These are phyloP conservation scores for Dioscorea dumetorum DNA, from an alignment of 106 monocot species.

Conservation along the genomic window DNA sequence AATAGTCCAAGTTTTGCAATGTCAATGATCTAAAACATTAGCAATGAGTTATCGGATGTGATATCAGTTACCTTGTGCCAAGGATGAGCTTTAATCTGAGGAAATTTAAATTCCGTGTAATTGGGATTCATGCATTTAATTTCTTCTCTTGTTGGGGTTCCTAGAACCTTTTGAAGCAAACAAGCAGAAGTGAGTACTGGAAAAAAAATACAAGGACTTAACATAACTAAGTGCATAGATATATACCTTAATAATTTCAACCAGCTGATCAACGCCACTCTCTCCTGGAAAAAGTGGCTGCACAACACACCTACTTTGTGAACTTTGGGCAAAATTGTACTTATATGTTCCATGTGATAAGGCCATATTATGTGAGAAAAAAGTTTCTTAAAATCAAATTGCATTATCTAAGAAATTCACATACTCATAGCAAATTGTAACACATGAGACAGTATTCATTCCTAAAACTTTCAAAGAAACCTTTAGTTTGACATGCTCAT, in stretches of 20 bases:
- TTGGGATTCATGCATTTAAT: constrained; percentile 55
- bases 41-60: too few relatives aligned
- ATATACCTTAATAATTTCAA: constrained; percentile 58
- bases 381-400: too few relatives aligned
- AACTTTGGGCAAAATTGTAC: not conserved
- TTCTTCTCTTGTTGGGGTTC: constrained; percentile 49
- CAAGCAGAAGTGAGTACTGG: not conserved
- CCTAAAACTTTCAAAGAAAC: too few relatives aligned
- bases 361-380: too few relatives aligned
- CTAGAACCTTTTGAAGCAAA: constrained; percentile 28
- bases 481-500: too few relatives aligned
- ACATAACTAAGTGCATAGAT: not conserved
- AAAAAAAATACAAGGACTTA: not conserved
- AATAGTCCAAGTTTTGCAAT: not conserved
- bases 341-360: too few relatives aligned
- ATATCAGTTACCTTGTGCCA: constrained; percentile 25
- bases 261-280: constrained; percentile 51
- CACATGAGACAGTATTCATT: too few relatives aligned
- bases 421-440: too few relatives aligned
- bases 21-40: not conserved
- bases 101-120: constrained; percentile 49
- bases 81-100: constrained; percentile 41
- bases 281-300: constrained; percentile 79
- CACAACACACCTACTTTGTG: constrained; percentile 1
- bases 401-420: too few relatives aligned